Evolutionary conservation across 78 protist species (phyloP), one percentile per base, ranked within the genome.

Genomic region (Dictyostelium intermedium): DNA sequence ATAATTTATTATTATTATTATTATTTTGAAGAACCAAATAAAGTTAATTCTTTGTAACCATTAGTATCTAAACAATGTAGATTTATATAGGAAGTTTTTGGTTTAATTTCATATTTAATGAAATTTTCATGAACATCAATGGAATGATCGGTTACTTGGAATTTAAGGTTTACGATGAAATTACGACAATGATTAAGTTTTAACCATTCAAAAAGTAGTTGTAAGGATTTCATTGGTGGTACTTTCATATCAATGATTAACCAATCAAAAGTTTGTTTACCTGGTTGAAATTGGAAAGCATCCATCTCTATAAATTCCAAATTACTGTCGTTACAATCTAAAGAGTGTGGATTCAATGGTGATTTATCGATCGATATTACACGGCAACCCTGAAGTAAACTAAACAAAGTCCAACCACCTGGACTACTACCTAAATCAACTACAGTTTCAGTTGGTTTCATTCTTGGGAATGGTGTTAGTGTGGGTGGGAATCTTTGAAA

Each of bases 171-270:
- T 5, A 85, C 91, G 2, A 85, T 53, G 50, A 85, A 85, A 35
- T 66, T n/a, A 2, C 39, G n/a, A 85, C 91, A 85, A 10, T 25
- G 9, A 18, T 41, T 35, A 23, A 10, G 5, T 5, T 30, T 5
- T 27, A 85, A 41, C 91, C 91, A 85, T 32, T 43, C 23, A 2
- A 14, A 7, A 13, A 85, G 35, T 8, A 85, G n/a, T 30, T 27
- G 7, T 23, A 85, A 20, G 7, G 83, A 30, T n/a, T 34, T 85
- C 45, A 27, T 69, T 39, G 91, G 74, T 14, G 91, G 83, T 23
- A 85, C 91, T 74, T 85, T 85, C 91, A 85, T 85, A 41, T 85
- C 91, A 14, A 41, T 23, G 25, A 85, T 10, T 43, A 85, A n/a
- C 91, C 91, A 85, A 73, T 85, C 91, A 10, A 85, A 69, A 1